Base-by-base conservation (phyloP, 768 basidiomycete species). In the Termitomyces sp. region DNA sequence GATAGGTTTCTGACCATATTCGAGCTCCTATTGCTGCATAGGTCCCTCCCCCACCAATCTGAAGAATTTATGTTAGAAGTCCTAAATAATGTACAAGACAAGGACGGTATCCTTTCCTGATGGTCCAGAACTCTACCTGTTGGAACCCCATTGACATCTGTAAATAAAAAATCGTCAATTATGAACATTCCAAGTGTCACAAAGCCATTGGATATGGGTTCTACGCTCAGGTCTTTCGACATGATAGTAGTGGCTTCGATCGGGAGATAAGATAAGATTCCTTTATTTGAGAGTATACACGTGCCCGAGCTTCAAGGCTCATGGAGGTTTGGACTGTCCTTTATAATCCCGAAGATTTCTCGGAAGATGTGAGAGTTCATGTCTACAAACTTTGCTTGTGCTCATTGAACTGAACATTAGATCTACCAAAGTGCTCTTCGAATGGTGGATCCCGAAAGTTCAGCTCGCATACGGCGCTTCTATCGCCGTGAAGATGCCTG, bases 21-120 rank as follows among this genome's bases (percentile, higher is more conserved):
- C 94, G 80, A 25, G 91, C 85, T 2, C 91, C 94, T 43, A 96
- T 78, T 41, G 78, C 73, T 52, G 89, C 89, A 69, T 89, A 91
- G 0, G 88, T 91, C 3, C 94, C 94, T 1, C 91, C 94, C 0
- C 94, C 94, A 25, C 94, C 94, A 61, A 95, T 93, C 85, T 94
- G 54, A 54, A 56, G 25, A 37, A 21, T 25, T 47, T 47, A 54
- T 37, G 41, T 60, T 12, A 58, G 50, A 25, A 46, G 34, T 42
- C 25, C 10, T 32, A 28, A 41, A 44, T 6, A 16, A 37, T 44
- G 5, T 7, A 37, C 40, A 40, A 34, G 16, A 30, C 23, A 48
- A n/a, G 41, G 59, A 57, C 56, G 25, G 10, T 37, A 54, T 48
- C 52, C 77, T 72, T 74, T 68, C 84, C 78, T 88, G 82, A 25